These are phyloP conservation scores for Lasiosphaeria ovina DNA, from an alignment of 495 filamentous ascomycete species.

Conservation along the genomic window DNA sequence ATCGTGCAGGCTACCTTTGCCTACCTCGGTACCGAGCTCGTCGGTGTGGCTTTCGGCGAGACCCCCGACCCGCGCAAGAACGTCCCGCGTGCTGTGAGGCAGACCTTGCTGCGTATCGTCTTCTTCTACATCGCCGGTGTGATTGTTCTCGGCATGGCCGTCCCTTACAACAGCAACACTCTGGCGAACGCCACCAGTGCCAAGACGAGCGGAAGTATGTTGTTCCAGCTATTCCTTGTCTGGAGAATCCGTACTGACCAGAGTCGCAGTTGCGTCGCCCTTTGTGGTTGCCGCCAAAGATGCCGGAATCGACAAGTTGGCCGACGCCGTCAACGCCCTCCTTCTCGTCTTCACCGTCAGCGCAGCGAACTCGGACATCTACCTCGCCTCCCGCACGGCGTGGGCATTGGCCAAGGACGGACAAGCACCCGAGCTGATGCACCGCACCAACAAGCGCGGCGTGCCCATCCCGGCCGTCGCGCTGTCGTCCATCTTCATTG, in stretches of 20 bases:
- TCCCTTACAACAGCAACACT: conserved; percentile 55
- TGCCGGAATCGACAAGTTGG: conserved; percentile 63
- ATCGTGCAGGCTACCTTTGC: conserved; percentile 79
- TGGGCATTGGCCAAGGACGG: conserved; percentile 75
- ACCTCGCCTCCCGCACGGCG: conserved; percentile 80
- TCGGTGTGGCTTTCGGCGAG: conserved; percentile 78
- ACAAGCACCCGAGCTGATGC: conserved; percentile 71
- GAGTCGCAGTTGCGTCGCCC: conserved; percentile 56
- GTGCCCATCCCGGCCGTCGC: conserved; percentile 71
- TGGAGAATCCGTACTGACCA: neutral
- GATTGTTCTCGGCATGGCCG: conserved; percentile 69
- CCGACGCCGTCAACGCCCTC: conserved; percentile 73
- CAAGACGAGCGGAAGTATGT: conserved; percentile 42
- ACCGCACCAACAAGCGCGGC: conserved; percentile 67
- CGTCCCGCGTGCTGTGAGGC: conserved; percentile 67
- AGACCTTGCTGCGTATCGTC: conserved; percentile 71
- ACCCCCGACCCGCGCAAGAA: conserved; percentile 76
- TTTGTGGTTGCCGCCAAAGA: conserved; percentile 63
- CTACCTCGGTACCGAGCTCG: conserved; percentile 81
- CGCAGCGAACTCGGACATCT: conserved; percentile 74
- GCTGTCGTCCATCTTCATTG: conserved; percentile 58
- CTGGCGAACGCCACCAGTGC: conserved; percentile 56
- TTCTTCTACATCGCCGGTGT: conserved; percentile 72
- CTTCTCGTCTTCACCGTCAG: conserved; percentile 79
- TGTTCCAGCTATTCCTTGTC: neutral